Conservation (phyloP, 257 asterid genomes). For the Lavandula angustifolia region DNA sequence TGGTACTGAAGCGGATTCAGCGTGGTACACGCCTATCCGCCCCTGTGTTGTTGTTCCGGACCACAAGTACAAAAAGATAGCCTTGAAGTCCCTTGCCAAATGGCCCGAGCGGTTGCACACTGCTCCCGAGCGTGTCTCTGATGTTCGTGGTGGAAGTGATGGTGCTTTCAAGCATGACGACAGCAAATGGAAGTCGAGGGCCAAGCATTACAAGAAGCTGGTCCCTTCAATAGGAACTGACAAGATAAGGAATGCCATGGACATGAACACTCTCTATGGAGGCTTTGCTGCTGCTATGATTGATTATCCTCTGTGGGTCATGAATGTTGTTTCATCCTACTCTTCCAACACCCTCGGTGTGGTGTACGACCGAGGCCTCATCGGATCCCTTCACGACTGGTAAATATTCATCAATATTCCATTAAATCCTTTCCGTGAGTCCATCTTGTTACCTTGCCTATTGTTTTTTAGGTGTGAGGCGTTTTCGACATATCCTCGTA, state of each 20-base stretch:
- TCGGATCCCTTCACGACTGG: conserved; percentile 96
- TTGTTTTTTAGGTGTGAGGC: conserved; percentile 80
- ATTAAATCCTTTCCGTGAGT: not conserved
- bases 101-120: conserved; percentile 81
- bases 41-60: conserved; percentile 83
- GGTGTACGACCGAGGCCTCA: conserved; percentile 91
- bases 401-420: conserved; percentile 29
- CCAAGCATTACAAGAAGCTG: conserved; percentile 84
- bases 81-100: conserved; percentile 66
- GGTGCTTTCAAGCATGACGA: conserved; percentile 87
- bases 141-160: conserved; percentile 77
- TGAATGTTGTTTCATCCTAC: conserved; percentile 89
- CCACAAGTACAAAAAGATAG: conserved; percentile 52
- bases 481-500: conserved; percentile 95
- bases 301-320: conserved; percentile 83
- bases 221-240: conserved; percentile 78
- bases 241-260: conserved; percentile 90
- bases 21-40: conserved; percentile 96
- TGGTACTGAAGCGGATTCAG: conserved; percentile 94
- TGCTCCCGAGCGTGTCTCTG: conserved; percentile 77
- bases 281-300: conserved; percentile 88
- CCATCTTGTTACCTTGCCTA: not conserved
- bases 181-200: conserved; percentile 78
- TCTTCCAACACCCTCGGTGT: conserved; percentile 80
- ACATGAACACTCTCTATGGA: conserved; percentile 90